phyloP scores from a whole-genome alignment of 2,329 filamentous ascomycete species.

The Trichoderma sp. region DNA sequence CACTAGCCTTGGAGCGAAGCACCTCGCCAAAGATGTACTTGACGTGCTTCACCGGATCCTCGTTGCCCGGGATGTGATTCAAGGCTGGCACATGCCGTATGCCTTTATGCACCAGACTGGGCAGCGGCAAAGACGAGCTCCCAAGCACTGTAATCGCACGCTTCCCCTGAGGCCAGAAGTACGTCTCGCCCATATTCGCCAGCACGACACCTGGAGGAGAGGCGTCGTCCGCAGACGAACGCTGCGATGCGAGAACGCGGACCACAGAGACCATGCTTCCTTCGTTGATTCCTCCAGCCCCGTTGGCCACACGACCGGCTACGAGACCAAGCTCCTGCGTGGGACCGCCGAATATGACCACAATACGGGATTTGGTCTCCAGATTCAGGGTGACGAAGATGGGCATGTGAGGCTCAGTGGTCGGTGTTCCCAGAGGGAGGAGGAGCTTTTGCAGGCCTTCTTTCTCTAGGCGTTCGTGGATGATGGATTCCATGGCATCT shows the following conservation, averaged over 20 bases:
- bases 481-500: conserved; percentile 62
- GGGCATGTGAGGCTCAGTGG: conserved; percentile 57
- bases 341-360: conserved; percentile 72
- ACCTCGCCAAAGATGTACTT: conserved; percentile 63
- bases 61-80: conserved; percentile 63
- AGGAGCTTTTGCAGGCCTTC: conserved; percentile 58
- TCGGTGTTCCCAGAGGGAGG: conserved; percentile 55
- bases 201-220: conserved; percentile 62
- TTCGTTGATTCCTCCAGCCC: conserved; percentile 61
- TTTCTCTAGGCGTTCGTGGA: conserved; percentile 58
- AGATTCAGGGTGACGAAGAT: conserved; percentile 61
- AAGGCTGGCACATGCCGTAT: conserved; percentile 48
- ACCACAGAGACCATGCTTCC: conserved; percentile 70
- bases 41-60: conserved; percentile 58
- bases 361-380: conserved; percentile 54
- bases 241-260: conserved; percentile 40
- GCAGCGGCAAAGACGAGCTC: conserved; percentile 58
- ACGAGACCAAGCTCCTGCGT: conserved; percentile 71
- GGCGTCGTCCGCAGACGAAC: conserved; percentile 32
- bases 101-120: conserved; percentile 58
- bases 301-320: conserved; percentile 64
- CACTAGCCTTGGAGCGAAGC: conserved; percentile 46
- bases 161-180: conserved; percentile 67
- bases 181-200: conserved; percentile 72
- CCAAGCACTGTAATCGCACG: conserved; percentile 56